Evolutionary conservation across 78 protist genomes (phyloP), one percentile per base, ranked within the genome.

Genomic region (Planoprotostelium fungivorum): DNA sequence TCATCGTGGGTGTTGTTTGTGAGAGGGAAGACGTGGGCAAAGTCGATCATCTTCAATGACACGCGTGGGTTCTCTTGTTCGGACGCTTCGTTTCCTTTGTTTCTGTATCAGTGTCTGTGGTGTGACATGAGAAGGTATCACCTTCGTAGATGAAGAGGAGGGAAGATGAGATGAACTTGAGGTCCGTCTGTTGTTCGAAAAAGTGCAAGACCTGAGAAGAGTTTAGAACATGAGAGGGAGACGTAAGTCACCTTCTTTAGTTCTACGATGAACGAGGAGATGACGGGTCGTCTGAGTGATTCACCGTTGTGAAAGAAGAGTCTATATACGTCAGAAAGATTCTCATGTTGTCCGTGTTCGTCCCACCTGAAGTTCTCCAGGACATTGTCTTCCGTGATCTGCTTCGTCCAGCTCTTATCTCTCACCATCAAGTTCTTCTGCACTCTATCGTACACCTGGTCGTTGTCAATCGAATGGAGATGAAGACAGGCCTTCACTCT

Each of bases 11-110:
- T 31, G 37, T n/a, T 0, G 84, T 37, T 38, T 28, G 84, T 29
- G 1, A 90, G 0, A 10, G 84, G 35, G 84, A 87, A 89, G 0
- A 92, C 94, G 85, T 92, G 94, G 29, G 94, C 94, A 87, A 92
- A 92, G 88, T 92, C 94, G 63, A 92, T 92, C 94, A 92, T 92
- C 39, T 92, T 92, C 36, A 92, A 34, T 23, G 37, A 38, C n/a
- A 92, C 37, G 28, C 94, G 73, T 25, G 73, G 73, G 31, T 51
- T 16, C 16, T 5, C 31, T 16, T 5, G 5, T 5, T 51, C 73
- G 5, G 73, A 16, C 73, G 5, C 73, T 51, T 51, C 73, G 73
- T 51, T 16, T 51, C 73, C 73, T 51, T 5, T 5, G 73, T 25
- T 51, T 25, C 73, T 5, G 5, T 16, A 51, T 51, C 73, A 51